phyloP scores from a whole-genome alignment of 306 rosid genomes.

The Trichosanthes truncata region DNA sequence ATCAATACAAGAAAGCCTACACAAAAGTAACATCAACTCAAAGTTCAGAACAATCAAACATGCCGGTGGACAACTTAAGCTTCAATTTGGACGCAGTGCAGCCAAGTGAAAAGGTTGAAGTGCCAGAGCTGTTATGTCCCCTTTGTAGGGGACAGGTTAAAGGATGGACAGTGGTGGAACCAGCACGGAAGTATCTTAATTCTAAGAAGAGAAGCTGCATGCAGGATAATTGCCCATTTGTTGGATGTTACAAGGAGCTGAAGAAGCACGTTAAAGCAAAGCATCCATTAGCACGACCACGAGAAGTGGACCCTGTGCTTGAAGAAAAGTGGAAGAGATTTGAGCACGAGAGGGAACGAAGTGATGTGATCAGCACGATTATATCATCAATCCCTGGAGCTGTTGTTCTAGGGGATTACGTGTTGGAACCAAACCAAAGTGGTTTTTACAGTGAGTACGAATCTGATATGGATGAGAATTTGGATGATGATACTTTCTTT shows the following conservation, averaged over 20 bases:
- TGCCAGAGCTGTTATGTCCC: conserved; percentile 85
- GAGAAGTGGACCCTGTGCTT: conserved; percentile 76
- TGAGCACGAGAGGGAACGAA: conserved; percentile 81
- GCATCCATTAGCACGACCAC: conserved; percentile 89
- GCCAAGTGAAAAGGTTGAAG: conserved; percentile 29
- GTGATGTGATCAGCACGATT: conserved; percentile 90
- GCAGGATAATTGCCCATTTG: conserved; percentile 79
- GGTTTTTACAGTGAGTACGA: conserved; percentile 48
- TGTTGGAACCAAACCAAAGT: conserved; percentile 64
- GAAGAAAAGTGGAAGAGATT: conserved; percentile 90
- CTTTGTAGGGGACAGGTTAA: conserved; percentile 92
- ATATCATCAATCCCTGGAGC: conserved; percentile 87
- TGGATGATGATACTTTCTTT: conserved; percentile 39
- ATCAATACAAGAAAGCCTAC: conserved; percentile 84
- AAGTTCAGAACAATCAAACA: conserved; percentile 25
- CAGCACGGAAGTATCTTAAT: conserved; percentile 68
- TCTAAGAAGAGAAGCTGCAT: conserved; percentile 84
- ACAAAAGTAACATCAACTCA: conserved; percentile 48
- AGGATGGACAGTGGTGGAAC: conserved; percentile 97
- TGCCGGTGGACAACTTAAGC: conserved; percentile 24
- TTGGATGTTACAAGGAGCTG: conserved; percentile 66
- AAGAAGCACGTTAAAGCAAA: conserved; percentile 73
- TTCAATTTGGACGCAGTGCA: conserved; percentile 35
- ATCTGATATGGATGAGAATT: conserved; percentile 49
- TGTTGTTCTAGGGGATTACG: conserved; percentile 84